phyloP scores from a whole-genome alignment of 768 basidiomycete species.

The Termitomyces bulborhizus region DNA sequence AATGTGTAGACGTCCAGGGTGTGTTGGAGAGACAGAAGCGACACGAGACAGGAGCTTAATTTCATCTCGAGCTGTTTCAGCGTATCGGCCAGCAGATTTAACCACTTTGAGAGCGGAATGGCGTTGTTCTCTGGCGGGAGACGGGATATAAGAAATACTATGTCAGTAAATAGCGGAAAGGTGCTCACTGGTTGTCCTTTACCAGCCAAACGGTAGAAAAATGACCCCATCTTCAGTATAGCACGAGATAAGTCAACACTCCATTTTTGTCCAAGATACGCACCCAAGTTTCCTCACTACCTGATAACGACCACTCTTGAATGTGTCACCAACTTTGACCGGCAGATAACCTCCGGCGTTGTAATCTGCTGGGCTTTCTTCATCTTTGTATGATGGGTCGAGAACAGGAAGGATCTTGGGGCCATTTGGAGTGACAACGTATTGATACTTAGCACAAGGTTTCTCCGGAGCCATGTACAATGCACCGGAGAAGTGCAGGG shows the following conservation, averaged over 20 bases:
- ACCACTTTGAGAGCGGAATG: slow-evolving; percentile 94
- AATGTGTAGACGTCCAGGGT: slow-evolving; percentile 74
- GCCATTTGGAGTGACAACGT: slow-evolving; percentile 59
- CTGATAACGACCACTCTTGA: slow-evolving; percentile 79
- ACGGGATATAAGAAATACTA: not conserved
- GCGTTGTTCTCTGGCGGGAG: slow-evolving; percentile 44
- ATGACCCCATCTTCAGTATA: slow-evolving; percentile 73
- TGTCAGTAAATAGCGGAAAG: slow-evolving; percentile 8
- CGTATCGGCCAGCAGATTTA: slow-evolving; percentile 92
- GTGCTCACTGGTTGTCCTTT: slow-evolving; percentile 62
- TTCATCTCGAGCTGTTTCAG: slow-evolving; percentile 95
- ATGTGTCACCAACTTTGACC: slow-evolving; percentile 75
- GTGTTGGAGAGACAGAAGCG: slow-evolving; percentile 59
- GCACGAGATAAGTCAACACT: slow-evolving; percentile 20
- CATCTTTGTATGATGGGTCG: slow-evolving; percentile 62
- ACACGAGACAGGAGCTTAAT: slow-evolving; percentile 86
- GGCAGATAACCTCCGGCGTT: slow-evolving; percentile 78
- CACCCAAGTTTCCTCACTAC: slow-evolving; percentile 90
- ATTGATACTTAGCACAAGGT: slow-evolving; percentile 68
- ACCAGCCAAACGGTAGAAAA: slow-evolving; percentile 95
- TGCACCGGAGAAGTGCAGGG: slow-evolving; percentile 11
- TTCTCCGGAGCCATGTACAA: slow-evolving; percentile 61
- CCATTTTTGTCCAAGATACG: slow-evolving; percentile 14
- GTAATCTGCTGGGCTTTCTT: slow-evolving; percentile 81
- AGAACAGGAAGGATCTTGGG: slow-evolving; percentile 69